Base-by-base conservation (phyloP, 2,329 filamentous ascomycete species). In the Arthrinium puccinioides region DNA sequence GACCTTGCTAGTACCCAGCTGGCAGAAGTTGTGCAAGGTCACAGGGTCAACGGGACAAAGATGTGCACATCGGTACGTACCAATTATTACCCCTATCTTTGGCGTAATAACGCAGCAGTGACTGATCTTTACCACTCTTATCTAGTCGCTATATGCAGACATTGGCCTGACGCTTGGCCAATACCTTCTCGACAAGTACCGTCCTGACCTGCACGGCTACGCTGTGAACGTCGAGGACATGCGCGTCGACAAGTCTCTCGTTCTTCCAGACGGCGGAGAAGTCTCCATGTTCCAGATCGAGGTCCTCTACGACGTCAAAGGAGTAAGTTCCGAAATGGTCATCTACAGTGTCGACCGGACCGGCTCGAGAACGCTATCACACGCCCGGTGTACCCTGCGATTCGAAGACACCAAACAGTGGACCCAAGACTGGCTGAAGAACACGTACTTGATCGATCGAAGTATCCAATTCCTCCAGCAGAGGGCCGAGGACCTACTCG, bases 61-160 rank as follows among this genome's bases (percentile, higher is more conserved):
- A 43, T 53, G 16, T 72, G 66, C 19, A 57, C 48, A 5, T 51
- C 52, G 32, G n/a, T n/a, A n/a, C n/a, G n/a, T n/a, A n/a, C n/a
- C n/a, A n/a, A n/a, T n/a, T n/a, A n/a, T n/a, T n/a, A n/a, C n/a
- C n/a, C n/a, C n/a, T n/a, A n/a, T n/a, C n/a, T n/a, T n/a, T n/a
- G n/a, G n/a, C n/a, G n/a, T n/a, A n/a, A n/a, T n/a, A n/a, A n/a
- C n/a, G n/a, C n/a, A n/a, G n/a, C n/a, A n/a, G n/a, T n/a, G n/a
- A n/a, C n/a, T n/a, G n/a, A n/a, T n/a, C n/a, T n/a, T n/a, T n/a
- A n/a, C n/a, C n/a, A n/a, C n/a, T n/a, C n/a, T n/a, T n/a, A n/a
- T n/a, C n/a, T n/a, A n/a, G n/a, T 63, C 63, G 3, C 49, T 81
- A n/a, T 78, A 79, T 45, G 74, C 70, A 8, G 76, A 80, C 45